These are phyloP conservation scores for Onygena corvina DNA, from an alignment of 2,329 filamentous ascomycete genomes.

Conservation along the genomic window DNA sequence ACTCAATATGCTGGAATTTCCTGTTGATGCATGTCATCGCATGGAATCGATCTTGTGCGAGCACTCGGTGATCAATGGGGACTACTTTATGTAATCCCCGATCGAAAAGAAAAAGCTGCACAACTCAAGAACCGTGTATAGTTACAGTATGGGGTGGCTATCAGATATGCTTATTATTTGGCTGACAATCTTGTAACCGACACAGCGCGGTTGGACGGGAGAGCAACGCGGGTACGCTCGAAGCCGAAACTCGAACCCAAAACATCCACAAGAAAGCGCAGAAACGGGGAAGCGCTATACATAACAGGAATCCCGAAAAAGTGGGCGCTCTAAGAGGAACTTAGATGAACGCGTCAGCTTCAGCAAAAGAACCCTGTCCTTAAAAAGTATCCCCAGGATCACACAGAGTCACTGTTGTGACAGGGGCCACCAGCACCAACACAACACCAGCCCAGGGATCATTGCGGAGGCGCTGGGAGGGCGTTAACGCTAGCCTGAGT, in stretches of 20 bases:
- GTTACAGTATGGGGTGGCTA: neutral
- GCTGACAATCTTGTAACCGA: neutral
- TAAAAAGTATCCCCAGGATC: conserved; percentile 5
- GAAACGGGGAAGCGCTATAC: neutral
- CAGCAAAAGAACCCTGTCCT: conserved; percentile 6
- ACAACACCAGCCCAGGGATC: neutral
- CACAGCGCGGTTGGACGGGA: neutral
- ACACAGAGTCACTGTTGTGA: neutral
- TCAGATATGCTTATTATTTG: neutral
- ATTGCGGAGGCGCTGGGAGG: conserved; percentile 1
- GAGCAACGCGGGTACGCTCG: conserved; percentile 5
- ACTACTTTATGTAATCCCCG: neutral
- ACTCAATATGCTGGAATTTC: neutral
- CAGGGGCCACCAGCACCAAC: neutral
- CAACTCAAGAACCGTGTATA: neutral
- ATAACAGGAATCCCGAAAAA: conserved; percentile 7
- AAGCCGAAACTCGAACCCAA: neutral
- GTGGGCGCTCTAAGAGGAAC: conserved; percentile 3
- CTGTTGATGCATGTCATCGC: conserved; percentile 1
- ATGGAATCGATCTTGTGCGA: neutral
- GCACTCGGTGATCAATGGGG: neutral
- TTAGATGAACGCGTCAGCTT: conserved; percentile 13
- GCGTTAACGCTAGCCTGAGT: neutral
- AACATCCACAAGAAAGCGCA: conserved; percentile 5
- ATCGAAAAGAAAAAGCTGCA: neutral